Evolutionary conservation across 495 filamentous ascomycete genomes (phyloP).

Genomic region (Talaromyces borbonicus): DNA sequence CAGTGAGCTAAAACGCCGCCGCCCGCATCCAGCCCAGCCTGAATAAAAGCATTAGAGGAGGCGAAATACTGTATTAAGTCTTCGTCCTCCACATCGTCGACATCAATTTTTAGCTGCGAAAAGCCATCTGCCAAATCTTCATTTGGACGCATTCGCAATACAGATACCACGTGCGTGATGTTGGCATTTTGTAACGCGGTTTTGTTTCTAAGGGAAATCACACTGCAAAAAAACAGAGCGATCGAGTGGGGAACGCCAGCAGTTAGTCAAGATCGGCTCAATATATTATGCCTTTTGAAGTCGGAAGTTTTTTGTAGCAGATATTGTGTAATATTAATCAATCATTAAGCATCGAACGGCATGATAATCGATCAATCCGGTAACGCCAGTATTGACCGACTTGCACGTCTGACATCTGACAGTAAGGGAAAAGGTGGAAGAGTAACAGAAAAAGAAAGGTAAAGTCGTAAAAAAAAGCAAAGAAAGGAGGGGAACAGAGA

Average conservation of each 20-base stretch:
- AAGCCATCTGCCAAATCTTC: conserved; percentile 36
- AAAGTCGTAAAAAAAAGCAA: background rate
- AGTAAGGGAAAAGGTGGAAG: too few species aligned
- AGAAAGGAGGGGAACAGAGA: conserved; percentile 1
- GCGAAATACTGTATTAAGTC: conserved; percentile 77
- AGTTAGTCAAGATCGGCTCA: background rate
- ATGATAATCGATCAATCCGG: too few species aligned
- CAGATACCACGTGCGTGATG: conserved; percentile 89
- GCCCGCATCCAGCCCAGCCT: conserved; percentile 56
- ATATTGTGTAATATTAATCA: too few species aligned
- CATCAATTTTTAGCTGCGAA: conserved; percentile 65
- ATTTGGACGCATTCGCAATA: conserved; percentile 51
- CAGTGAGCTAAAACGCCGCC: conserved; percentile 67
- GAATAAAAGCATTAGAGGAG: conserved; percentile 69
- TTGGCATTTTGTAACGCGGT: conserved; percentile 55
- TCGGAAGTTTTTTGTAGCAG: too few species aligned
- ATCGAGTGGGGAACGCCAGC: background rate
- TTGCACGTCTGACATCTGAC: too few species aligned
- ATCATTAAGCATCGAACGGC: too few species aligned
- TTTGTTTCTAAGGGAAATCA: conserved; percentile 64
- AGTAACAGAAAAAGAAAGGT: background rate
- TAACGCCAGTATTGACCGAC: too few species aligned
- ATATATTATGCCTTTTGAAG: too few species aligned
- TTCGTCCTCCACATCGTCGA: conserved; percentile 81
- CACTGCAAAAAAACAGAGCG: conserved; percentile 34